Evolutionary conservation across 441 rosid genomes (phyloP).

Genomic region (Euphorbia celastroides): DNA sequence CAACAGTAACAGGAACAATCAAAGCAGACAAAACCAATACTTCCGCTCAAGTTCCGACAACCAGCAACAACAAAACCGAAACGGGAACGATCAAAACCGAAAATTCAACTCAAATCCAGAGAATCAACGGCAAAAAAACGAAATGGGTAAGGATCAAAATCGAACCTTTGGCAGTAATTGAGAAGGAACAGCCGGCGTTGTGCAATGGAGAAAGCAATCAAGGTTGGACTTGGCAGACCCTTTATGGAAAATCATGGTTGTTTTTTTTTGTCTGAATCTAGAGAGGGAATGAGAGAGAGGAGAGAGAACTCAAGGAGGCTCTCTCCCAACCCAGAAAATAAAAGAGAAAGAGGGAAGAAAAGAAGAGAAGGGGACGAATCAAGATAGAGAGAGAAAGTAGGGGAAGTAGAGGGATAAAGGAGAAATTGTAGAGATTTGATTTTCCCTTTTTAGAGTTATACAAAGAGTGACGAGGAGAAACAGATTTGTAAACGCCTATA

Average conservation of each 20-base stretch:
- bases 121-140: not conserved
- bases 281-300: constrained; percentile 11
- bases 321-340: constrained; percentile 15
- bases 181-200: constrained; percentile 67
- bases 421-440: constrained; percentile 36
- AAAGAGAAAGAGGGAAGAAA: constrained; percentile 8
- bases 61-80: too few relatives aligned
- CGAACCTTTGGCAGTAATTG: constrained; percentile 79
- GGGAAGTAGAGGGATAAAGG: constrained; percentile 13
- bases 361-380: constrained; percentile 7
- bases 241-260: too few relatives aligned
- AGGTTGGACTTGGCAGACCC: too few relatives aligned
- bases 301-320: not conserved
- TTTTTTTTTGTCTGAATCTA: not conserved
- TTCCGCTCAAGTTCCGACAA: too few relatives aligned
- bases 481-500: constrained; percentile 8
- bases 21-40: too few relatives aligned
- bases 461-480: constrained; percentile 14
- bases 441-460: constrained; percentile 16
- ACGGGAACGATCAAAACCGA: not conserved
- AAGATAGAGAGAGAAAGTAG: too few relatives aligned
- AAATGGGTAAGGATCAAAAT: not conserved
- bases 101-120: not conserved
- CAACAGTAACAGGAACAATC: constrained; percentile 9
- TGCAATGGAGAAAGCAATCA: constrained; percentile 49